Conservation (phyloP, 805 yeast genomes). For the Scheffersomyces coipomensis region DNA sequence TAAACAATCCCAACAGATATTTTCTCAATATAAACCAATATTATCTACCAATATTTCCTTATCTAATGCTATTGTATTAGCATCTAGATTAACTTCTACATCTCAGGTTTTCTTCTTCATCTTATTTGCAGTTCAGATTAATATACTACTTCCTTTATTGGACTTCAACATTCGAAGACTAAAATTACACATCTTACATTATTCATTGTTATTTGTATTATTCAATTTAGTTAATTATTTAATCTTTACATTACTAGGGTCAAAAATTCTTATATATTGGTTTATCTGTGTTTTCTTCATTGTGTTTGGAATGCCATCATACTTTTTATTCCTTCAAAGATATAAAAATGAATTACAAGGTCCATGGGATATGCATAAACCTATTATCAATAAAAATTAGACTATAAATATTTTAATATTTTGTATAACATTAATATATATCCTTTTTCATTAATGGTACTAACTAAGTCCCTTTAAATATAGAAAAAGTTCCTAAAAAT, state of each 20-base stretch:
- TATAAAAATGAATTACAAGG: slow-evolving; percentile 87
- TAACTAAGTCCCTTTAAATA: no score
- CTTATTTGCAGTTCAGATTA: slow-evolving; percentile 65
- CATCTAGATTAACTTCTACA: slow-evolving; percentile 79
- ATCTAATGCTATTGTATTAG: slow-evolving; percentile 83
- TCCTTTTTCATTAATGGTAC: no score
- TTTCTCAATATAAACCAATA: slow-evolving; percentile 42
- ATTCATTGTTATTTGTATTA: slow-evolving; percentile 21
- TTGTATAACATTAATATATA: no score
- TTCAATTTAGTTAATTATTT: slow-evolving; percentile 14
- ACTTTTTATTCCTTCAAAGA: slow-evolving; percentile 68
- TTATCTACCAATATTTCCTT: slow-evolving; percentile 80
- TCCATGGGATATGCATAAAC: slow-evolving; percentile 90
- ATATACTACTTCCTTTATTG: slow-evolving; percentile 71
- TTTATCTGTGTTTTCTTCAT: slow-evolving; percentile 45
- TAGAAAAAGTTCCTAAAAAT: no score
- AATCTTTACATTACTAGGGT: slow-evolving; percentile 25
- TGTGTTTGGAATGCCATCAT: slow-evolving; percentile 60
- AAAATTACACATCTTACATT: slow-evolving; percentile 22
- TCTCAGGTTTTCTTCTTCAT: slow-evolving; percentile 81
- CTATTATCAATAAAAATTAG: slow-evolving; percentile 38
- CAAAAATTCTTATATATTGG: slow-evolving; percentile 47
- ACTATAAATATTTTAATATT: not conserved
- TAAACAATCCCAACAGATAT: not conserved
- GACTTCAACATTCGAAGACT: slow-evolving; percentile 55